Evolutionary conservation across 345 rosid genomes (phyloP), one percentile per base, ranked within the genome.

Genomic region (Brassica cretica): DNA sequence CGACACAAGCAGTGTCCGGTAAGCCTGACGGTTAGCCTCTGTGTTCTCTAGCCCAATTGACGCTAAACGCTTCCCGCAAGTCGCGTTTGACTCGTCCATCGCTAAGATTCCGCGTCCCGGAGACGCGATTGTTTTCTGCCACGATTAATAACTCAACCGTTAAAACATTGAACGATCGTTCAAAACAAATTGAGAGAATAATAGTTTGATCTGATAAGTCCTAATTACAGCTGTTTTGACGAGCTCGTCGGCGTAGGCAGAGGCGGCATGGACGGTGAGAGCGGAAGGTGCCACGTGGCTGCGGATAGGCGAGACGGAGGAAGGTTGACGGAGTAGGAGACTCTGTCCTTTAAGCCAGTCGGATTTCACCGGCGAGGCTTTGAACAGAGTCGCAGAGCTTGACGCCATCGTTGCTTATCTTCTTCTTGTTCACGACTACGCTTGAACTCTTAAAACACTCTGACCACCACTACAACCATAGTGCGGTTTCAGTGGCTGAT

Each of bases 71-170:
- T 92, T 94, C 76, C 98, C 98, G 35, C 97, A 94, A 73, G 98
- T 94, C 69, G 97, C 97, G 73, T 92, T 92, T 0, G 97, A 94
- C 85, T 94, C 98, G 6, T 94, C 97, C 98, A 94, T 94, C 69
- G 98, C 97, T 88, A 94, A 78, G 58, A 94, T 94, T 58, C 98
- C 97, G 64, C 93, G 91, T 25, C 98, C 96, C 0, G 97, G 98
- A 1, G 98, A 90, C 62, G 98, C 97, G 59, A 94, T 16, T 5
- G 92, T 92, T 89, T 88, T 87, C 98, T 94, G 77, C 71, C 61
- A 37, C 25, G 24, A 35, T 0, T 39, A 9, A 7, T 35, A 58
- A 55, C 8, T 33, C 35, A 60, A 33, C 3, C 70, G 39, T 19
- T 4, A 62, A 33, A 21, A 11, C 1, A 63, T 0, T 62, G 5